phyloP scores from a whole-genome alignment of 768 basidiomycete genomes.

The Dendrothele bispora region DNA sequence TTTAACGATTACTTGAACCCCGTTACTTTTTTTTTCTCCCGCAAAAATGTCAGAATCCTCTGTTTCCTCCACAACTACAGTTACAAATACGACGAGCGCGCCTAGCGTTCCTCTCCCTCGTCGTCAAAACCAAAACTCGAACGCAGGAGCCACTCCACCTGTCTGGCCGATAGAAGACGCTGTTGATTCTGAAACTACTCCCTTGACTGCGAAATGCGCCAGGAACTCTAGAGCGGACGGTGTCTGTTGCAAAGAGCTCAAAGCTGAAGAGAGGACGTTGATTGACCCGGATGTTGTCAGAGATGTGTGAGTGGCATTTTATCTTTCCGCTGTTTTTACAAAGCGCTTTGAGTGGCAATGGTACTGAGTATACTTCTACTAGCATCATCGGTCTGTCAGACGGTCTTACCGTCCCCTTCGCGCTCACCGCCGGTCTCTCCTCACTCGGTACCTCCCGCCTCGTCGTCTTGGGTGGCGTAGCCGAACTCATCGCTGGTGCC shows the following conservation, averaged over 20 bases:
- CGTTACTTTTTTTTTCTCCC: too few species aligned
- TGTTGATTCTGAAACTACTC: constrained; percentile 33
- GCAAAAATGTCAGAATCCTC: not conserved
- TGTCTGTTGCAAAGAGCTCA: constrained; percentile 88
- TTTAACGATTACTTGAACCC: too few species aligned
- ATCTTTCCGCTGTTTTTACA: constrained; percentile 1
- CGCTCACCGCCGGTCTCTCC: constrained; percentile 84
- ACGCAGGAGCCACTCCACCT: constrained; percentile 40
- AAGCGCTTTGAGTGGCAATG: constrained; percentile 1
- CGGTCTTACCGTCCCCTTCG: constrained; percentile 90
- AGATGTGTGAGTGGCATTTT: constrained; percentile 65
- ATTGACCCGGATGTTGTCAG: constrained; percentile 86
- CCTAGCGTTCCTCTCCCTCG: constrained; percentile 7
- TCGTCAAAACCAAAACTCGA: constrained; percentile 2
- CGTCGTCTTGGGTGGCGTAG: constrained; percentile 93
- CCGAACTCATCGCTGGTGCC: constrained; percentile 94
- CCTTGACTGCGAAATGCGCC: constrained; percentile 59
- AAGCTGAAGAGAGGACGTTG: constrained; percentile 76
- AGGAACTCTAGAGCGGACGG: constrained; percentile 54
- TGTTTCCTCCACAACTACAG: too few species aligned
- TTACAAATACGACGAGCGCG: not conserved
- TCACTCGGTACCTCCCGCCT: constrained; percentile 86
- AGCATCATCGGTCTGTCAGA: constrained; percentile 91
- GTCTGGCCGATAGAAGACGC: constrained; percentile 65
- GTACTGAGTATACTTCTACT: constrained; percentile 7